Evolutionary conservation across 805 yeast species (phyloP).

Genomic region (Candida verbasci): DNA sequence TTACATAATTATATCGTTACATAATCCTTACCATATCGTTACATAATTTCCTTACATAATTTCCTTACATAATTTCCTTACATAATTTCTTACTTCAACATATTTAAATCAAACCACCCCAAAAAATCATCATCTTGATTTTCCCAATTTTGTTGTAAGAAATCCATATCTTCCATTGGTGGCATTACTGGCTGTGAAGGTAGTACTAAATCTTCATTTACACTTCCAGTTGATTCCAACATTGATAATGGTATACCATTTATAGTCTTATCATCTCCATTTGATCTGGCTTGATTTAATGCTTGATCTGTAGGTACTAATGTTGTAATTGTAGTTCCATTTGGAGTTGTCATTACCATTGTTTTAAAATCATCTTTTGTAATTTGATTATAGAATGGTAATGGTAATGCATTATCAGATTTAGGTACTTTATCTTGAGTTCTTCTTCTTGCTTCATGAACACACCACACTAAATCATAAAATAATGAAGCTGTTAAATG

Average conservation of each 20-base stretch:
- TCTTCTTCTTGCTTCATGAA: conserved; percentile 88
- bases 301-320: conserved; percentile 84
- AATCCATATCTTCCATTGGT: conserved; percentile 36
- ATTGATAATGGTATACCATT: conserved; percentile 67
- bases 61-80: not conserved
- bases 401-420: conserved; percentile 46
- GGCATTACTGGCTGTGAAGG: conserved; percentile 6
- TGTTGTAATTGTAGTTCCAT: conserved; percentile 88
- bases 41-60: no score
- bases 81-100: conserved; percentile 10
- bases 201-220: conserved; percentile 20
- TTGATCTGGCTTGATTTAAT: conserved; percentile 54
- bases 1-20: no score
- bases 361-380: conserved; percentile 85
- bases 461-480: conserved; percentile 90
- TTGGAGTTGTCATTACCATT: conserved; percentile 80
- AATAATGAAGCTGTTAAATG: conserved; percentile 88
- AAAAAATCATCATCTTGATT: conserved; percentile 74
- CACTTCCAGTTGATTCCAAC: conserved; percentile 79
- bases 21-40: no score
- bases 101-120: conserved; percentile 87
- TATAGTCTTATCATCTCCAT: conserved; percentile 55
- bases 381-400: conserved; percentile 88
- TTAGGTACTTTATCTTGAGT: conserved; percentile 18
- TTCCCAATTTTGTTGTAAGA: conserved; percentile 80